A percentile compares a stretch with the other conserved stretches of the same genome.
Evolutionary conservation across 2,329 filamentous ascomycete species (phyloP).

Genomic region (Fusarium dlaminii): DNA sequence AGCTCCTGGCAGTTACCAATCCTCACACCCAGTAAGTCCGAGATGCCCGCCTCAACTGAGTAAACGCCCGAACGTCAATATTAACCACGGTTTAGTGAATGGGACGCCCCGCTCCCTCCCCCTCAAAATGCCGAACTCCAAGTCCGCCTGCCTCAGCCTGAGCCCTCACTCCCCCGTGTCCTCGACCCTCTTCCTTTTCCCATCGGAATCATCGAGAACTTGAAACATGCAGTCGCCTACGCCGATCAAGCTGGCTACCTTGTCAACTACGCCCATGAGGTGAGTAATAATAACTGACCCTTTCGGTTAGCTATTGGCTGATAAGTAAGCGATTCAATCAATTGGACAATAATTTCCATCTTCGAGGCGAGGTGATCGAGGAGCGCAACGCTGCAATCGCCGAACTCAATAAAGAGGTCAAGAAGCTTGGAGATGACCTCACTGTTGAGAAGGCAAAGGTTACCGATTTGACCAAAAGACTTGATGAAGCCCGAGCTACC

Average conservation of each 20-base stretch:
- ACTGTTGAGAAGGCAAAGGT: background rate
- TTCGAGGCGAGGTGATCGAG: background rate
- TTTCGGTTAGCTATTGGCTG: background rate
- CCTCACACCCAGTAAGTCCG: conserved; percentile 19
- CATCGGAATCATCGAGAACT: conserved; percentile 15
- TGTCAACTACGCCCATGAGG: background rate
- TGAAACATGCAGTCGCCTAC: conserved; percentile 14
- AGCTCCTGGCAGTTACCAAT: conserved; percentile 9
- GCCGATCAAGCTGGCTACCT: conserved; percentile 23
- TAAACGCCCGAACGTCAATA: rapidly evolving
- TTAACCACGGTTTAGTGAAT: background rate
- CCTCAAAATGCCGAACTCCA: conserved; percentile 11
- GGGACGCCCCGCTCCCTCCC: background rate
- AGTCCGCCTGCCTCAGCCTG: conserved; percentile 14
- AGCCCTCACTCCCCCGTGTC: conserved; percentile 5
- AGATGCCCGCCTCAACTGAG: background rate
- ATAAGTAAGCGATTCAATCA: background rate
- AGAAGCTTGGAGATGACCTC: background rate
- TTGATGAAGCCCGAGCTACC: background rate
- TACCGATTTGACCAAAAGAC: background rate
- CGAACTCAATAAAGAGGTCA: background rate
- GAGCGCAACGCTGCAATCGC: background rate
- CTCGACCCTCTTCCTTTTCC: conserved; percentile 25
- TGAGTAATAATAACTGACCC: rapidly evolving
- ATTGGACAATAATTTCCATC: background rate